Percentiles rank a stretch among this genome's conserved stretches.
Evolutionary conservation across 2,329 filamentous ascomycete genomes (phyloP).

Genomic region (Lasiodiplodia hormozganensis): DNA sequence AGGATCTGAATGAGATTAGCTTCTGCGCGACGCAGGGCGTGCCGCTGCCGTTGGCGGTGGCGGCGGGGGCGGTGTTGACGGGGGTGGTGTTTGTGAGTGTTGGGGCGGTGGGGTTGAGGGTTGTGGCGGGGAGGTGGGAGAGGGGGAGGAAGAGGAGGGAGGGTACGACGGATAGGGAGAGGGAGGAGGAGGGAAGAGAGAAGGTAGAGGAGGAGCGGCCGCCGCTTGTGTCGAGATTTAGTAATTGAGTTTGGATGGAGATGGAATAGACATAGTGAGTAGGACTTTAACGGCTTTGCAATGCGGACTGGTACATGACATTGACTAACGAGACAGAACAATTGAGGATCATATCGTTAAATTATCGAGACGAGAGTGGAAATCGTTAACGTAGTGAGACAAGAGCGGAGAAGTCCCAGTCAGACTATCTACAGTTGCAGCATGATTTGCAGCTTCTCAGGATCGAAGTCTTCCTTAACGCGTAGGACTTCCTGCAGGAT

Average conservation of each 20-base stretch:
- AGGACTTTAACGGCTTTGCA: too few relatives aligned
- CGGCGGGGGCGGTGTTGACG: not conserved
- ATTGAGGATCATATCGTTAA: not conserved
- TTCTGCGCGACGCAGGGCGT: slow-evolving; percentile 8
- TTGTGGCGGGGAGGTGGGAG: slow-evolving; percentile 1
- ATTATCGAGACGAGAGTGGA: not conserved
- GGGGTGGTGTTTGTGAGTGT: not conserved
- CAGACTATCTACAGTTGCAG: not conserved
- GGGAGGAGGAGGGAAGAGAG: not conserved
- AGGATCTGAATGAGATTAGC: slow-evolving; percentile 6
- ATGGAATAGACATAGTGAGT: too few relatives aligned
- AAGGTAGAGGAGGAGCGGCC: not conserved
- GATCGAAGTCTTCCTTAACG: not conserved
- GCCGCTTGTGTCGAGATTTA: slow-evolving; percentile 7
- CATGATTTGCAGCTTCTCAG: not conserved
- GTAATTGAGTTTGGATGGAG: not conserved
- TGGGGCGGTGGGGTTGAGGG: not conserved
- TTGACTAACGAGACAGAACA: not conserved
- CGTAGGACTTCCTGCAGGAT: not conserved
- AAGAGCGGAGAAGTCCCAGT: too few relatives aligned
- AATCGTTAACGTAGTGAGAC: not conserved
- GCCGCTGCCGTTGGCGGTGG: slow-evolving; percentile 5
- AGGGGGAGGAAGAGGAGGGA: not conserved
- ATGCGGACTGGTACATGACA: too few relatives aligned
- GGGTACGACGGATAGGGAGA: not conserved